Evolutionary conservation across 352 stramenopile genomes (phyloP).

Genomic region (Phytophthora sojae): DNA sequence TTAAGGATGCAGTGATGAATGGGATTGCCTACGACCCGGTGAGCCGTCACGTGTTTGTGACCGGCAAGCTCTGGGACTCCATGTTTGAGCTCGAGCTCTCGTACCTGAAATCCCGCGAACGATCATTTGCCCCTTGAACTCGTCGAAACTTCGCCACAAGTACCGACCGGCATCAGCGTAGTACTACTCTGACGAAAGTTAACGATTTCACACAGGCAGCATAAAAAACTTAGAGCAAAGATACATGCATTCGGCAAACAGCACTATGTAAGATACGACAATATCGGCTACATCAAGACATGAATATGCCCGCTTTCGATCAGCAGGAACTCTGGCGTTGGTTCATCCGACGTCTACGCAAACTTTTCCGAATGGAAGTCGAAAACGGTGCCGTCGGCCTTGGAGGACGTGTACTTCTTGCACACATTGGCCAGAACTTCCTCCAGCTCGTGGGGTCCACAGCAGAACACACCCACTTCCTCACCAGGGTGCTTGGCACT

Average conservation of each 20-base stretch:
- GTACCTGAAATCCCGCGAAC: constrained; percentile 40
- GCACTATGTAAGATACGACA: constrained; percentile 23
- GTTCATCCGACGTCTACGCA: constrained; percentile 34
- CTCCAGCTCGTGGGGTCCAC: constrained; percentile 72
- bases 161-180: not conserved
- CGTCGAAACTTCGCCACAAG: not conserved
- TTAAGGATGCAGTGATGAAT: constrained; percentile 87
- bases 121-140: constrained; percentile 15
- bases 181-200: not conserved
- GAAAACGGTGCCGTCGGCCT: constrained; percentile 59
- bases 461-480: constrained; percentile 84
- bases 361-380: constrained; percentile 87
- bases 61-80: constrained; percentile 86
- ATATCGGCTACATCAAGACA: constrained; percentile 21
- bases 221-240: constrained; percentile 1
- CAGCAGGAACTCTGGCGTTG: constrained; percentile 21
- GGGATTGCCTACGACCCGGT: constrained; percentile 83
- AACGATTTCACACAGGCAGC: not conserved
- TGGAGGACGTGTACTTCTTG: constrained; percentile 62
- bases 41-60: constrained; percentile 74
- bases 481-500: constrained; percentile 50
- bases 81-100: constrained; percentile 86
- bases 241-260: constrained; percentile 18
- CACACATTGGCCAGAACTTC: constrained; percentile 67
- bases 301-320: constrained; percentile 22